Evolutionary conservation across 257 asterid species (phyloP), one percentile per base, ranked within the genome.

Genomic region (Cordia subcordata): DNA sequence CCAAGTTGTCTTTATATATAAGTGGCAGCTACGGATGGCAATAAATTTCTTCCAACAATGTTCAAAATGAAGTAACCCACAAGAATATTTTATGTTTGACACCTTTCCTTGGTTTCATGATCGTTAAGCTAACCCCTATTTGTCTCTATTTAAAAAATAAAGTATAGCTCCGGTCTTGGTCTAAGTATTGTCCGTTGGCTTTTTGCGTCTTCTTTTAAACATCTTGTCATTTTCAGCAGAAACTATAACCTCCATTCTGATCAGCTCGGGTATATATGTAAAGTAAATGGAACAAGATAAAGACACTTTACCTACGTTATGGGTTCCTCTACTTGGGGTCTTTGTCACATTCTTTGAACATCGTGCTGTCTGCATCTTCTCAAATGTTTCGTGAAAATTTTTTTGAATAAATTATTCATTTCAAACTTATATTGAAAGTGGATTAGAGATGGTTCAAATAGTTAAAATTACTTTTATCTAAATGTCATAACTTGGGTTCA

Each of bases 111-210:
- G 47, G n/a, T 63, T 66, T 58, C 51, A 70, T 67, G 77, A 71
- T 58, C 67, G 79, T 82, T 79, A 79, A 68, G 47, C 81, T 70
- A 70, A 76, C 80, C 68, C 72, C 64, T 62, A 53, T 58, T 63
- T 50, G 62, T 67, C 64, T n/a, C 19, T 13, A 51, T 8, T 74
- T 42, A 65, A 68, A 63, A 49, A 74, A 44, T 13, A 18, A 46
- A n/a, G n/a, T n/a, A n/a, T n/a, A n/a, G 73, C 57, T 55, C 58
- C 49, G 60, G 60, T 63, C 10, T 27, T 11, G 22, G 61, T 53
- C 54, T n/a, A 77, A 77, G 75, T 75, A 75, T 78, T 72, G 77
- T 71, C 84, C 75, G 86, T 82, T 82, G 87, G 74, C 75, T 54
- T 73, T 80, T 64, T 66, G 74, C 65, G 23, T 77, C 75, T 74